Conservation (phyloP, 371 early-diverging fungal genomes). For the Zopfochytrium polystomum region DNA sequence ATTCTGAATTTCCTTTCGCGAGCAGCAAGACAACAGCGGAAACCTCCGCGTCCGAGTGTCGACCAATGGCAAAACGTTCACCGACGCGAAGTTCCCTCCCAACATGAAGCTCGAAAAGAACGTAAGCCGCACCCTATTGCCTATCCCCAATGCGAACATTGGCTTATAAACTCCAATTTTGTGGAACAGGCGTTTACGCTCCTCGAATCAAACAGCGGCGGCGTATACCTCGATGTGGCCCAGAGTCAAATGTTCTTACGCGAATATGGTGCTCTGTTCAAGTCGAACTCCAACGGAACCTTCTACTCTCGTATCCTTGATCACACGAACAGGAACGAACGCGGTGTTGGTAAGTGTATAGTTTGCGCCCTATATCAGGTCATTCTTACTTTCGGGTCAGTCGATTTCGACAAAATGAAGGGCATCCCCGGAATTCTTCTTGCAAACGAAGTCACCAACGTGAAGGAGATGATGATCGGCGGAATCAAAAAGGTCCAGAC, state of each 20-base stretch:
- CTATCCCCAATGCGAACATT: neutral
- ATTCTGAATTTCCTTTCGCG: too few species aligned
- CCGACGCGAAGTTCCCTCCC: constrained; percentile 81
- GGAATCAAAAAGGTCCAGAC: constrained; percentile 62
- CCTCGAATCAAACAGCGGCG: constrained; percentile 72
- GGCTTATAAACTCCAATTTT: neutral
- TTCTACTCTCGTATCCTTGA: constrained; percentile 74
- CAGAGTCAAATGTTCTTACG: too few species aligned
- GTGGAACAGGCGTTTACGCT: constrained; percentile 69
- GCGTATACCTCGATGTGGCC: constrained; percentile 42
- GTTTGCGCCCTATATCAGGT: too few species aligned
- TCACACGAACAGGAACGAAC: constrained; percentile 70
- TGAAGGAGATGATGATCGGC: constrained; percentile 51
- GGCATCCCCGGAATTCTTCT: constrained; percentile 79
- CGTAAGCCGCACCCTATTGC: constrained; percentile 15
- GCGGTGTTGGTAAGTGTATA: too few species aligned
- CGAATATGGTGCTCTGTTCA: constrained; percentile 72
- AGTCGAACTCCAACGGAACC: constrained; percentile 87
- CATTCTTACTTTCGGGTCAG: too few species aligned
- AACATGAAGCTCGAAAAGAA: constrained; percentile 50
- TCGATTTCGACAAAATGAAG: constrained; percentile 88
- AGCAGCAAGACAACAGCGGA: too few species aligned
- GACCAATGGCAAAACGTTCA: constrained; percentile 50
- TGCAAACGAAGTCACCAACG: constrained; percentile 76
- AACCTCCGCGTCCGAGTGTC: constrained; percentile 68